Percentiles rank a stretch among this genome's conserved stretches.
phyloP scores from a whole-genome alignment of 768 basidiomycete genomes.

The Tephrocybe sp. region DNA sequence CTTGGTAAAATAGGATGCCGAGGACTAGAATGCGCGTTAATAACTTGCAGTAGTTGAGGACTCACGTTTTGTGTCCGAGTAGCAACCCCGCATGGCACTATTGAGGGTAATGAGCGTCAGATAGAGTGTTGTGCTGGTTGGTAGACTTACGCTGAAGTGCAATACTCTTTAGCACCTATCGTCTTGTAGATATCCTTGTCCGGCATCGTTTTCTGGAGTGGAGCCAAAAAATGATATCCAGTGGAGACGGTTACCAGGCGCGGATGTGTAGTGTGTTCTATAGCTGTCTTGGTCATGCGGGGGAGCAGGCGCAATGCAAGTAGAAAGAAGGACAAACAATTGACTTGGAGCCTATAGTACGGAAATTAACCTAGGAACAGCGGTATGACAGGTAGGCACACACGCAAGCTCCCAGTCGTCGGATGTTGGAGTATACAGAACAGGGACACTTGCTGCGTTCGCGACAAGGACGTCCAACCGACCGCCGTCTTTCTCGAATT shows the following conservation, averaged over 20 bases:
- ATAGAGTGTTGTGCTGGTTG: slow-evolving; percentile 15
- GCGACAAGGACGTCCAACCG: slow-evolving; percentile 44
- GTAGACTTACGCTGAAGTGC: not conserved
- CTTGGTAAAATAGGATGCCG: slow-evolving; percentile 37
- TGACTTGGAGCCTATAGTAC: slow-evolving; percentile 43
- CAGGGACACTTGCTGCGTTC: slow-evolving; percentile 34
- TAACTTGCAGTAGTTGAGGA: not conserved
- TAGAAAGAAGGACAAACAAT: slow-evolving; percentile 40
- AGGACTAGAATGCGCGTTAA: slow-evolving; percentile 29
- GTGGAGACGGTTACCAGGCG: slow-evolving; percentile 44
- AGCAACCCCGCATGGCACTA: slow-evolving; percentile 15
- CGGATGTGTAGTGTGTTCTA: slow-evolving; percentile 28
- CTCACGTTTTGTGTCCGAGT: slow-evolving; percentile 31
- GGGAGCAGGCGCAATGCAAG: slow-evolving; percentile 44
- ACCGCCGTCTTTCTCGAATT: slow-evolving; percentile 28
- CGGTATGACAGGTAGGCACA: not conserved
- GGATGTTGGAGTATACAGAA: slow-evolving; percentile 22
- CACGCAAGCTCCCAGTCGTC: slow-evolving; percentile 51
- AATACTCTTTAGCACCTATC: slow-evolving; percentile 25
- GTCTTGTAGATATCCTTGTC: slow-evolving; percentile 18
- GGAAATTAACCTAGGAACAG: not conserved
- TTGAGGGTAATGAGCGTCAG: slow-evolving; percentile 13
- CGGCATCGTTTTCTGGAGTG: slow-evolving; percentile 23
- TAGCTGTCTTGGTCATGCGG: slow-evolving; percentile 35
- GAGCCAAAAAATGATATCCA: slow-evolving; percentile 35